Conservation (phyloP, 2,329 filamentous ascomycete genomes). For the Epicoccum nigrum region DNA sequence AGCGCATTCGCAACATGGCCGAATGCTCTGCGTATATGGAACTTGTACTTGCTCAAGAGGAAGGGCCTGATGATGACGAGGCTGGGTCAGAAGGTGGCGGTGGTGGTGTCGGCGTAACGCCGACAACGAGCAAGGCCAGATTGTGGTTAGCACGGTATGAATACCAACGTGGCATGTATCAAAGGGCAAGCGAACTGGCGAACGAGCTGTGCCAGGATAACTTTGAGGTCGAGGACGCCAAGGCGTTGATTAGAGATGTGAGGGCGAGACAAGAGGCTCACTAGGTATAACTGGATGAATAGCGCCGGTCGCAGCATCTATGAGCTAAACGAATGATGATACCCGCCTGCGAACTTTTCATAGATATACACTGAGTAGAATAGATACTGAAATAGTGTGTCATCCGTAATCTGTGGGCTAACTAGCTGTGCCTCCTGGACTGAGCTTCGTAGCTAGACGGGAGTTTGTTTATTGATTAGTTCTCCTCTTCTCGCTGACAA, state of each 20-base stretch:
- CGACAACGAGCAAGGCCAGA: constrained; percentile 87
- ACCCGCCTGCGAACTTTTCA: not conserved
- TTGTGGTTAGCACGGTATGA: constrained; percentile 91
- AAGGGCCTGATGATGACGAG: constrained; percentile 61
- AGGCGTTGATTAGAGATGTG: constrained; percentile 87
- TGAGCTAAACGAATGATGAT: constrained; percentile 1
- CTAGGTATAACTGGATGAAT: not conserved
- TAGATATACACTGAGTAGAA: too few relatives aligned
- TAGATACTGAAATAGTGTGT: too few relatives aligned
- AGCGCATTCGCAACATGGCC: constrained; percentile 75
- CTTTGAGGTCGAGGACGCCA: constrained; percentile 79
- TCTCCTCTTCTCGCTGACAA: too few relatives aligned
- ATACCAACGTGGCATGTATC: constrained; percentile 76
- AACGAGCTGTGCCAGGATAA: constrained; percentile 95
- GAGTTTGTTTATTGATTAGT: too few relatives aligned
- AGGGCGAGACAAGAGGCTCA: constrained; percentile 61
- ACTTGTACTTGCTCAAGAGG: constrained; percentile 89
- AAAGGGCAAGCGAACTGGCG: constrained; percentile 77
- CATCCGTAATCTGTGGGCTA: too few relatives aligned
- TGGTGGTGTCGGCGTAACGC: constrained; percentile 83
- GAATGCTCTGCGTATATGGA: constrained; percentile 96
- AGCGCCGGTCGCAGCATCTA: too few relatives aligned
- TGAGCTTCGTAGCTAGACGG: too few relatives aligned
- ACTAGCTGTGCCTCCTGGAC: too few relatives aligned
- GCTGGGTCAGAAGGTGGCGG: constrained; percentile 51